phyloP scores from a whole-genome alignment of 2,329 filamentous ascomycete species.

The Fusarium globosum region DNA sequence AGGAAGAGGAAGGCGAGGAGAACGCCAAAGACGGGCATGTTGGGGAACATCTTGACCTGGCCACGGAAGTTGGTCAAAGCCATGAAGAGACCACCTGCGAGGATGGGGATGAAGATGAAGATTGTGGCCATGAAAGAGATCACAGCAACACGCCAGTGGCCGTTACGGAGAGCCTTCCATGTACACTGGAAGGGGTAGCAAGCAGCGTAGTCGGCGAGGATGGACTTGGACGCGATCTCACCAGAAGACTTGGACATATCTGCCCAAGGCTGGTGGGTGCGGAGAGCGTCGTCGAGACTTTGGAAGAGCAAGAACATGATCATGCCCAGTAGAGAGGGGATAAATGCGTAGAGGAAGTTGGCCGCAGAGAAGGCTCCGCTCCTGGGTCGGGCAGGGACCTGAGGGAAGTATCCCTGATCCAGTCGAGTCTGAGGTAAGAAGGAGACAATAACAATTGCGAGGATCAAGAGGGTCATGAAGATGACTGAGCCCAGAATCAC shows the following conservation, averaged over 20 bases:
- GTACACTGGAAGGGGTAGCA: conserved; percentile 71
- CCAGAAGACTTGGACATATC: conserved; percentile 69
- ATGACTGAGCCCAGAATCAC: conserved; percentile 74
- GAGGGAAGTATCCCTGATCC: conserved; percentile 76
- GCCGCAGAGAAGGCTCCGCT: conserved; percentile 80
- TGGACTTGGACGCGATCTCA: conserved; percentile 68
- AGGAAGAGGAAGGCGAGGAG: conserved; percentile 78
- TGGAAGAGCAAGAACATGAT: conserved; percentile 75
- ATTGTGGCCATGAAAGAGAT: conserved; percentile 69
- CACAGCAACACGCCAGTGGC: conserved; percentile 73
- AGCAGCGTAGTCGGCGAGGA: conserved; percentile 77
- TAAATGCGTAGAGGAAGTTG: conserved; percentile 86
- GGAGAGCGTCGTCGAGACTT: conserved; percentile 72
- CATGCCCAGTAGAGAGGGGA: conserved; percentile 75
- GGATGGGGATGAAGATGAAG: conserved; percentile 72
- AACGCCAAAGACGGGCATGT: conserved; percentile 77
- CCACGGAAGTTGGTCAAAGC: conserved; percentile 68
- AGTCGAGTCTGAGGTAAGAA: conserved; percentile 78
- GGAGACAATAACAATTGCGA: conserved; percentile 80
- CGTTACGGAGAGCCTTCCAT: conserved; percentile 66
- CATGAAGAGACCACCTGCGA: conserved; percentile 79
- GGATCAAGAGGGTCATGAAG: conserved; percentile 68
- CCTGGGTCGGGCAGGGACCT: conserved; percentile 70
- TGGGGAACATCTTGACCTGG: conserved; percentile 74
- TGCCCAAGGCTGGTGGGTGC: conserved; percentile 76